A percentile compares a stretch with the other conserved stretches of the same genome.
phyloP scores from a whole-genome alignment of 371 early-diverging fungal genomes.

The Blastocladiella emersonii region DNA sequence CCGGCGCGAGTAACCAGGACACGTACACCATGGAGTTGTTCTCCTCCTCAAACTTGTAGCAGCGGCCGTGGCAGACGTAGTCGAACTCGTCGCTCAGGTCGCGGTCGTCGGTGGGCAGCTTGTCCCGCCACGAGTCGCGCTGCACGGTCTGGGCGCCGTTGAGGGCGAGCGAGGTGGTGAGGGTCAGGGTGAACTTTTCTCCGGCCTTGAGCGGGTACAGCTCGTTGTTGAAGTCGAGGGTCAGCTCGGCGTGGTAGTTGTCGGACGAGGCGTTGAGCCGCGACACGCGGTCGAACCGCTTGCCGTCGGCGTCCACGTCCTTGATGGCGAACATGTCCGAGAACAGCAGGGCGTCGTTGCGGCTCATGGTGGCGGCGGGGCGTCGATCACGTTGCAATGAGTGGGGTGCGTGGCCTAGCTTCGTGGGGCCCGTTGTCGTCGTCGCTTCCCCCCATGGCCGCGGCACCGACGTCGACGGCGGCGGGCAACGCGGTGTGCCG shows the following conservation, averaged over 20 bases:
- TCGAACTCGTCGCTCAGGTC: conserved; percentile 88
- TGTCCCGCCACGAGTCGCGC: conserved; percentile 17
- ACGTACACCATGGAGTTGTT: conserved; percentile 57
- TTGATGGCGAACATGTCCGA: conserved; percentile 74
- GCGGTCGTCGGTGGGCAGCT: conserved; percentile 24
- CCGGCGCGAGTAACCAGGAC: no score
- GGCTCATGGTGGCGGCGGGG: not conserved
- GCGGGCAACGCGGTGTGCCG: no score
- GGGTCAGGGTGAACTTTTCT: conserved; percentile 67
- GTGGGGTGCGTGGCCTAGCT: no score
- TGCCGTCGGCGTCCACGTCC: conserved; percentile 77
- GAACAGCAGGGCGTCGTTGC: conserved; percentile 45
- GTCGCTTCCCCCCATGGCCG: no score
- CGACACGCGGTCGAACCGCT: conserved; percentile 88
- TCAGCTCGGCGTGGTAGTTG: conserved; percentile 75
- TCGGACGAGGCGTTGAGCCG: conserved; percentile 72
- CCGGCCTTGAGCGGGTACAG: conserved; percentile 71
- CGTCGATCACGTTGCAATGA: no score
- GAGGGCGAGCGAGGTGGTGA: conserved; percentile 62
- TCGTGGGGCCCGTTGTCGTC: no score
- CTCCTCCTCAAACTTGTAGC: conserved; percentile 82
- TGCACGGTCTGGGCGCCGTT: conserved; percentile 13
- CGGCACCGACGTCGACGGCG: no score
- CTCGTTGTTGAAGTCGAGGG: conserved; percentile 83
- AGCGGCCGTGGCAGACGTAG: conserved; percentile 94